These are phyloP conservation scores for Exophiala sp. DNA, from an alignment of 2,329 filamentous ascomycete genomes.

Conservation along the genomic window DNA sequence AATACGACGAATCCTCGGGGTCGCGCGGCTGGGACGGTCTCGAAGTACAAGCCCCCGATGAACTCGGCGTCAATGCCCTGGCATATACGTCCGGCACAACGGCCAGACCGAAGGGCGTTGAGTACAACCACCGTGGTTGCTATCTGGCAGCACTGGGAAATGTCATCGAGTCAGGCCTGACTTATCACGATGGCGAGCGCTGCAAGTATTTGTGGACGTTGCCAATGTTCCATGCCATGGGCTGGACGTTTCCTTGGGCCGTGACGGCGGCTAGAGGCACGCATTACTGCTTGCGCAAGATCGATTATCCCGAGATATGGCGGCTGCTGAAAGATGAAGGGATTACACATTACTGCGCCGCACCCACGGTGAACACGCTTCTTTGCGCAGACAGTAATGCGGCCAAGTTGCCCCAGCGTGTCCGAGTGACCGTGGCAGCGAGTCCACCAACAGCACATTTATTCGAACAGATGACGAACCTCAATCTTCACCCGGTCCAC, in stretches of 20 bases:
- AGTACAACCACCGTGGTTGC: conserved; percentile 82
- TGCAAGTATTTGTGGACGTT: conserved; percentile 89
- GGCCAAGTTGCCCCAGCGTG: conserved; percentile 62
- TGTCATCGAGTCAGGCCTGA: conserved; percentile 82
- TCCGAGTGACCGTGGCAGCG: conserved; percentile 87
- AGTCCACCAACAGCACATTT: conserved; percentile 85
- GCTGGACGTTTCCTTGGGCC: conserved; percentile 88
- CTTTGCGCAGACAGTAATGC: conserved; percentile 79
- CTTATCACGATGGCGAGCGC: conserved; percentile 58
- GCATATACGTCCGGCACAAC: conserved; percentile 95
- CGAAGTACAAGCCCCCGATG: conserved; percentile 65
- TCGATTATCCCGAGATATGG: conserved; percentile 95
- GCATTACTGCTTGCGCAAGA: conserved; percentile 89
- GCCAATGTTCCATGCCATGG: conserved; percentile 74
- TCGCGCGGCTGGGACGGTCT: conserved; percentile 72
- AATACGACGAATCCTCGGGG: conserved; percentile 65
- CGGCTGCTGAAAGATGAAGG: conserved; percentile 76
- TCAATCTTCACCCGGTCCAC: conserved; percentile 88
- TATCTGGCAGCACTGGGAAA: conserved; percentile 85
- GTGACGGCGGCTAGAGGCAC: conserved; percentile 92
- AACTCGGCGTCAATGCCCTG: conserved; percentile 79
- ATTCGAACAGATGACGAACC: conserved; percentile 83
- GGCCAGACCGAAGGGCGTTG: conserved; percentile 84
- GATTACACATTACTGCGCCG: conserved; percentile 93
- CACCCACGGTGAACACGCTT: conserved; percentile 92